These are phyloP conservation scores for Didymella lethalis DNA, from an alignment of 2,329 filamentous ascomycete genomes.

Conservation along the genomic window DNA sequence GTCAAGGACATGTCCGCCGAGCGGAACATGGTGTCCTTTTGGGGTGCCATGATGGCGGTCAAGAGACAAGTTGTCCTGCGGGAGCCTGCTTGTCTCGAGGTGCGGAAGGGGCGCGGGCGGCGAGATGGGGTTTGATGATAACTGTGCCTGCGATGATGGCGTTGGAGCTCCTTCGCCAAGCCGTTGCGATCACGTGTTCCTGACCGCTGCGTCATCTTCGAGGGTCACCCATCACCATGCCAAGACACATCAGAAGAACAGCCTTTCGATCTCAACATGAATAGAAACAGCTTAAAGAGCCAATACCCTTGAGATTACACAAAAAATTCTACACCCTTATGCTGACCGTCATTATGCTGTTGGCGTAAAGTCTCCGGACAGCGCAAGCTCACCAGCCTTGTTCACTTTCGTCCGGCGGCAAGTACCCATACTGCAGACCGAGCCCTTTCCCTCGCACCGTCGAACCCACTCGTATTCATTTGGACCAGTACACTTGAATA, in stretches of 20 bases:
- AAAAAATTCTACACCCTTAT: background rate
- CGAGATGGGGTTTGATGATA: slow-evolving; percentile 40
- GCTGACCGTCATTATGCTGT: background rate
- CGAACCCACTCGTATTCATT: slow-evolving; percentile 20
- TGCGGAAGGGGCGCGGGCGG: slow-evolving; percentile 30
- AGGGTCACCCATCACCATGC: background rate
- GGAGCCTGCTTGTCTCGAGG: slow-evolving; percentile 36
- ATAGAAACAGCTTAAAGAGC: background rate
- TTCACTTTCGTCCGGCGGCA: slow-evolving; percentile 6
- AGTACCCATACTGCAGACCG: slow-evolving; percentile 7
- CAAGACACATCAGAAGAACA: background rate
- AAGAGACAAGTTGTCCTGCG: slow-evolving; percentile 35
- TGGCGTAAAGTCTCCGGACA: background rate
- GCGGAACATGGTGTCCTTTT: slow-evolving; percentile 95
- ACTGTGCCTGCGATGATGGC: slow-evolving; percentile 20
- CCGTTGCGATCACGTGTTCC: background rate
- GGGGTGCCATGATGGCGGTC: slow-evolving; percentile 63
- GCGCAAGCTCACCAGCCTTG: background rate
- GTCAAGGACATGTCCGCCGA: slow-evolving; percentile 99
- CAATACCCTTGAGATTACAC: background rate
- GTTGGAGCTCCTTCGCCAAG: slow-evolving; percentile 21
- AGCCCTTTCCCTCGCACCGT: slow-evolving; percentile 12
- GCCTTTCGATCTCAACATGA: background rate
- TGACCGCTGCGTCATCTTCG: slow-evolving; percentile 20
- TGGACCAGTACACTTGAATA: slow-evolving; percentile 24